phyloP scores from a whole-genome alignment of 306 rosid species.

The Malus fusca region DNA sequence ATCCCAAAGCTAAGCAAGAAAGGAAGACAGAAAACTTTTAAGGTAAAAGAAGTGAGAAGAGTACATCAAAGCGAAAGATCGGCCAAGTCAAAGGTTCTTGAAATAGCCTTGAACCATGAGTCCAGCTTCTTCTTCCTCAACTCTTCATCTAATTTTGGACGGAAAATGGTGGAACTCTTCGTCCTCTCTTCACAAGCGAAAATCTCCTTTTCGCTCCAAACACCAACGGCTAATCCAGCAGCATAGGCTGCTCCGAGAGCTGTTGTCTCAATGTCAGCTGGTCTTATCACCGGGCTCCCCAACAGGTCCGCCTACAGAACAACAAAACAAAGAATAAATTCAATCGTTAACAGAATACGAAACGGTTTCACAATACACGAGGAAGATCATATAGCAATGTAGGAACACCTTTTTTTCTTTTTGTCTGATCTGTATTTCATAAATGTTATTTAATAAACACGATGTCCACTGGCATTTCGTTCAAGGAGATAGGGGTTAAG shows the following conservation, averaged over 20 bases:
- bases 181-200: conserved; percentile 36
- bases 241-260: conserved; percentile 97
- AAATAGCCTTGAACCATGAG: conserved; percentile 82
- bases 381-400: background rate
- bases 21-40: background rate
- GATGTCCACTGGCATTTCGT: background rate
- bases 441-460: background rate
- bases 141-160: conserved; percentile 36
- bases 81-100: conserved; percentile 74
- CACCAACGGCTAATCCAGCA: conserved; percentile 81
- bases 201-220: conserved; percentile 62
- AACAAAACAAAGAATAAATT: background rate
- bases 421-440: background rate
- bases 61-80: conserved; percentile 54
- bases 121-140: conserved; percentile 63
- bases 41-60: background rate
- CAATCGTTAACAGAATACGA: background rate
- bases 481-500: background rate
- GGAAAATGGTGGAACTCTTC: conserved; percentile 37
- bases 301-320: conserved; percentile 63
- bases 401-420: background rate
- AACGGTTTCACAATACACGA: background rate
- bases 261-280: conserved; percentile 82
- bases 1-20: background rate
- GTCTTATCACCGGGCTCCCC: conserved; percentile 68